Percentiles rank a stretch among this genome's conserved stretches.
phyloP scores from a whole-genome alignment of 192 early-diverging fungal genomes.

The Coemansia sp. region DNA sequence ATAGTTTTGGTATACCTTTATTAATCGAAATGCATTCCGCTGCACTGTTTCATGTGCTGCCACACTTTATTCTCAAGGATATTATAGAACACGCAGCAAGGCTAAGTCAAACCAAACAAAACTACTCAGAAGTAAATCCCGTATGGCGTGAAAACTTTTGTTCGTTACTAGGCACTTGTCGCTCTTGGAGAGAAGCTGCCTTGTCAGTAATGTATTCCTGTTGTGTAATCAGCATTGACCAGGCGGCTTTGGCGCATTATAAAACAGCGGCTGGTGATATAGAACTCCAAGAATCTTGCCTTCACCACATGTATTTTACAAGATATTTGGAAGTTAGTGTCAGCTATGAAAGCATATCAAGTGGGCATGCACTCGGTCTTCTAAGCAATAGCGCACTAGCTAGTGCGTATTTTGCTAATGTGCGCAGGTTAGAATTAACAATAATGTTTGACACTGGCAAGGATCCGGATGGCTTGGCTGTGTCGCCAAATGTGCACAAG shows the following conservation, averaged over 20 bases:
- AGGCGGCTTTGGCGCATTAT: background rate
- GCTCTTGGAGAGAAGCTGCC: background rate
- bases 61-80: background rate
- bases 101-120: background rate
- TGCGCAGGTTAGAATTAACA: background rate
- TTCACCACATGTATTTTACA: too few species aligned
- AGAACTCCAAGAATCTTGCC: background rate
- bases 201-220: background rate
- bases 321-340: background rate
- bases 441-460: background rate
- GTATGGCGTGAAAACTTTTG: background rate
- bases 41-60: background rate
- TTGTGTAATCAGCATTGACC: background rate
- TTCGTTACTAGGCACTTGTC: background rate
- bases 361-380: background rate
- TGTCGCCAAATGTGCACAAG: background rate
- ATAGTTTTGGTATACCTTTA: too few species aligned
- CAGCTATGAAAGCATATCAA: background rate
- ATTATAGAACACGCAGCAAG: background rate
- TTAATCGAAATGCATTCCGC: too few species aligned
- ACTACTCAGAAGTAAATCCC: background rate
- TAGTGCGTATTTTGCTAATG: background rate
- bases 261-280: background rate
- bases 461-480: background rate
- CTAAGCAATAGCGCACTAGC: background rate